Percentiles rank a stretch among this genome's conserved stretches.
Evolutionary conservation across 2,329 filamentous ascomycete genomes (phyloP).

Genomic region (Colletotrichum endophyticum): DNA sequence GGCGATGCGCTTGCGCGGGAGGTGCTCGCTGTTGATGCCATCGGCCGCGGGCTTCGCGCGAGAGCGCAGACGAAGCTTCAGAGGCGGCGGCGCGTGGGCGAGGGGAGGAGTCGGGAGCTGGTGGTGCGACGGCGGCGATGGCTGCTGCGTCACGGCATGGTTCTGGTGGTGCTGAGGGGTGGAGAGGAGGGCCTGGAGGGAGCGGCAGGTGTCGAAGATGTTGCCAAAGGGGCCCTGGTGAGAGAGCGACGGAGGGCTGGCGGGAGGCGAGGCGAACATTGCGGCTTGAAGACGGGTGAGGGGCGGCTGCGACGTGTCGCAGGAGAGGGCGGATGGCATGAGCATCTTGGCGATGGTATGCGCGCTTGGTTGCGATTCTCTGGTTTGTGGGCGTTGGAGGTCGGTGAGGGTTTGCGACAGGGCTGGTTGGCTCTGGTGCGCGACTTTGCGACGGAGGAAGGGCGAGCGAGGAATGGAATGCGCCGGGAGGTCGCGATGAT

Average conservation of each 20-base stretch:
- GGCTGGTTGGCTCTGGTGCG: background rate
- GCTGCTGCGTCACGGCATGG: slow-evolving; percentile 37
- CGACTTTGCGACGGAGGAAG: slow-evolving; percentile 13
- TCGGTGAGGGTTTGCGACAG: slow-evolving; percentile 12
- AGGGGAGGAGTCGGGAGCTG: slow-evolving; percentile 63
- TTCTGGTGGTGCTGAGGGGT: slow-evolving; percentile 33
- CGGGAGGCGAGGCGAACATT: slow-evolving; percentile 64
- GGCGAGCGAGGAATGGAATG: slow-evolving; percentile 7
- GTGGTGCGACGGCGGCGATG: slow-evolving; percentile 38
- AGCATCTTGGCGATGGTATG: slow-evolving; percentile 49
- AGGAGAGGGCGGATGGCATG: slow-evolving; percentile 62
- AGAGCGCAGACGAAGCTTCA: slow-evolving; percentile 62
- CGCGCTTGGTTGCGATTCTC: background rate
- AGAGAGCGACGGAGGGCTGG: slow-evolving; percentile 56
- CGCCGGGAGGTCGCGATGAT: slow-evolving; percentile 1
- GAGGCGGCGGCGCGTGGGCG: slow-evolving; percentile 51
- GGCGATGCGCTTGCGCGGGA: slow-evolving; percentile 51
- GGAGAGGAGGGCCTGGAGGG: slow-evolving; percentile 63
- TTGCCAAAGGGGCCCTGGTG: slow-evolving; percentile 54
- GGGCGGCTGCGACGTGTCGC: slow-evolving; percentile 57
- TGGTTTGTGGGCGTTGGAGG: background rate
- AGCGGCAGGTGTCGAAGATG: slow-evolving; percentile 65
- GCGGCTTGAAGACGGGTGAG: slow-evolving; percentile 50
- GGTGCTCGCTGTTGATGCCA: slow-evolving; percentile 32
- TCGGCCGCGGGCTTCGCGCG: slow-evolving; percentile 36